Evolutionary conservation across 1,284 basidiomycete genomes (phyloP).

Genomic region (Trichosporon ovoides): DNA sequence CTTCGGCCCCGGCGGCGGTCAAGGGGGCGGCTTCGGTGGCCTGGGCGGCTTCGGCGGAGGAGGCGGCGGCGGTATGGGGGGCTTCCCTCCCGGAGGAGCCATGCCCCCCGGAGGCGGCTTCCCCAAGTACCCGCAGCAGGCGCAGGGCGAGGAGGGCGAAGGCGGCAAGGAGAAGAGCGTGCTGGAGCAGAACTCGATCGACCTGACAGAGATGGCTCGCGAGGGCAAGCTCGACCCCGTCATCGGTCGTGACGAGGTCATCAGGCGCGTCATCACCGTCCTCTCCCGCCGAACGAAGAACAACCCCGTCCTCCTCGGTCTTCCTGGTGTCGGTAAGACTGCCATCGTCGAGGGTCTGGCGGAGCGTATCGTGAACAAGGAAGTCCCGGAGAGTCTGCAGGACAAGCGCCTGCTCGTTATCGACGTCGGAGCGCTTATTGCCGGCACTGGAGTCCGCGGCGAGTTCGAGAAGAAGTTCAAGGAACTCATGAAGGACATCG

Average conservation of each 20-base stretch:
- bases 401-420: slow-evolving; percentile 74
- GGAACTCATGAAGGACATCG: slow-evolving; percentile 75
- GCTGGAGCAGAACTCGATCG: slow-evolving; percentile 75
- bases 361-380: slow-evolving; percentile 77
- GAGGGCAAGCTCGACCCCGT: slow-evolving; percentile 83
- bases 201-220: slow-evolving; percentile 74
- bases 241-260: slow-evolving; percentile 87
- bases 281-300: slow-evolving; percentile 73
- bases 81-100: not conserved
- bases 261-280: slow-evolving; percentile 79
- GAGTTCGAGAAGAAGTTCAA: slow-evolving; percentile 92
- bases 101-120: not conserved
- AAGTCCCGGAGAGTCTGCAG: slow-evolving; percentile 84
- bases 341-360: slow-evolving; percentile 85
- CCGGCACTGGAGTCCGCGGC: slow-evolving; percentile 80
- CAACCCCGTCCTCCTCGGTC: slow-evolving; percentile 65
- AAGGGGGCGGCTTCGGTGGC: not conserved
- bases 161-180: slow-evolving; percentile 45
- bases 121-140: slow-evolving; percentile 21
- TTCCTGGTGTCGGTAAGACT: slow-evolving; percentile 81
- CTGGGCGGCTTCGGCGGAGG: no score
- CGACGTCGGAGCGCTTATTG: slow-evolving; percentile 73
- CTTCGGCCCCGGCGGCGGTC: not conserved
- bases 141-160: slow-evolving; percentile 61
- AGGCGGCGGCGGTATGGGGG: not conserved